A percentile compares a stretch with the other conserved stretches of the same genome.
phyloP scores from a whole-genome alignment of 495 filamentous ascomycete species.

The Aspergillus biplanus region DNA sequence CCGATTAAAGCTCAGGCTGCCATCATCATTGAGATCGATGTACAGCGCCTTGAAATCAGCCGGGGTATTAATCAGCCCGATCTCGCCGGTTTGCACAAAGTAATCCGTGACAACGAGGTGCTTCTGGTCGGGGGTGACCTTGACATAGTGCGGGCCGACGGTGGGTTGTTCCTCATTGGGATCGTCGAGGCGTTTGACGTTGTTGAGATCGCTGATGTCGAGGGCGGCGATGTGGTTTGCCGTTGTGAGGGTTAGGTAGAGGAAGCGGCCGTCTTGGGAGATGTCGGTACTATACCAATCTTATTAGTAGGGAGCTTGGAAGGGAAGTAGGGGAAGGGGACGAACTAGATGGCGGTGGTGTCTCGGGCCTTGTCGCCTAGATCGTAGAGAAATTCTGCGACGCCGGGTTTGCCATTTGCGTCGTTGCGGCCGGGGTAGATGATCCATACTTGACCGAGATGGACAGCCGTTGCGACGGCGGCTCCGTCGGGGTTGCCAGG shows the following conservation, averaged over 20 bases:
- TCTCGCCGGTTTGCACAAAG: constrained; percentile 66
- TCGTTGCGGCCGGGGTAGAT: constrained; percentile 64
- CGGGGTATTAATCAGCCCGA: constrained; percentile 64
- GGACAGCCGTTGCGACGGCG: constrained; percentile 64
- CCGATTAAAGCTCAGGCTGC: constrained; percentile 59
- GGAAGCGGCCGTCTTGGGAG: constrained; percentile 58
- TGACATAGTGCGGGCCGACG: constrained; percentile 66
- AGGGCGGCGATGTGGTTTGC: constrained; percentile 67
- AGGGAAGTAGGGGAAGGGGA: background rate
- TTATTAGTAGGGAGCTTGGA: constrained; percentile 8
- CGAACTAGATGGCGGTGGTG: constrained; percentile 60
- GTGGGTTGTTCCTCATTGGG: constrained; percentile 61
- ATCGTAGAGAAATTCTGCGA: constrained; percentile 60
- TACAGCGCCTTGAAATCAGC: constrained; percentile 66
- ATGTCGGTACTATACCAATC: constrained; percentile 52
- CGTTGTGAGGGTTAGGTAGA: constrained; percentile 64
- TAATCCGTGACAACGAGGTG: constrained; percentile 66
- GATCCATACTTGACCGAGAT: constrained; percentile 66
- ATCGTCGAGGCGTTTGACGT: constrained; percentile 63
- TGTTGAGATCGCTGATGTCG: constrained; percentile 63
- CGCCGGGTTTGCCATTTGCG: constrained; percentile 56
- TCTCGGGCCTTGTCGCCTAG: constrained; percentile 59
- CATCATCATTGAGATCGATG: constrained; percentile 60
- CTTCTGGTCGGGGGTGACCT: constrained; percentile 66
- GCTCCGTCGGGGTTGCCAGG: constrained; percentile 61